phyloP scores from a whole-genome alignment of 225 moss, liverwort and hornwort genomes.

The Physcomitrium patens region DNA sequence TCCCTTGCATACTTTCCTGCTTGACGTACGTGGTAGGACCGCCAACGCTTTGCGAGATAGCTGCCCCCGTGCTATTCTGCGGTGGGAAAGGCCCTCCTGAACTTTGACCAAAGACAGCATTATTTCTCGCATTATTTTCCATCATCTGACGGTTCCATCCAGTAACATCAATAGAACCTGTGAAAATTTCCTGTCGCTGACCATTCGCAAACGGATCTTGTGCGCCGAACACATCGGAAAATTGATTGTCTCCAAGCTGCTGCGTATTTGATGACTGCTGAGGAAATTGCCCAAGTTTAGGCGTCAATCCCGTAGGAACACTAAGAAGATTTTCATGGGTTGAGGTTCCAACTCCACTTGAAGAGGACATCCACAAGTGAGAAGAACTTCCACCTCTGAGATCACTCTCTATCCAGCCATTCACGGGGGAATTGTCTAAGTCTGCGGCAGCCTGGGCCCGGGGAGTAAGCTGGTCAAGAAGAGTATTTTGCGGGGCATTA shows the following conservation, averaged over 20 bases:
- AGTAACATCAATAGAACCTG: constrained; percentile 33
- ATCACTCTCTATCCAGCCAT: constrained; percentile 39
- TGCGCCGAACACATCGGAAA: constrained; percentile 35
- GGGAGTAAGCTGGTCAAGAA: constrained; percentile 51
- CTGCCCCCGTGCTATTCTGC: constrained; percentile 13
- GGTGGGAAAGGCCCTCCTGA: too few species aligned
- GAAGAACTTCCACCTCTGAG: constrained; percentile 27
- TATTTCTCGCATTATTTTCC: constrained; percentile 35
- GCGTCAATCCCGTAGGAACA: constrained; percentile 41
- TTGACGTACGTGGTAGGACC: constrained; percentile 42
- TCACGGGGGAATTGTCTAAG: constrained; percentile 44
- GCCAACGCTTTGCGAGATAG: constrained; percentile 25
- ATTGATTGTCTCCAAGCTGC: constrained; percentile 24
- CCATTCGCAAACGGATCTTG: constrained; percentile 40
- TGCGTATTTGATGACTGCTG: constrained; percentile 26
- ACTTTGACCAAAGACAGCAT: constrained; percentile 18
- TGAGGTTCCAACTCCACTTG: constrained; percentile 24
- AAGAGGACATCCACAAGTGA: constrained; percentile 34
- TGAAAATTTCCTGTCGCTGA: constrained; percentile 36
- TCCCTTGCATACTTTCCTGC: constrained; percentile 52
- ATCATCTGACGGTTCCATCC: constrained; percentile 36
- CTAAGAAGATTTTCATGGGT: constrained; percentile 45
- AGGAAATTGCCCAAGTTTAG: constrained; percentile 25
- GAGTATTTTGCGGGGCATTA: constrained; percentile 38
- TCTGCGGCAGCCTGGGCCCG: constrained; percentile 40